Conservation (phyloP, 495 filamentous ascomycete species). For the Xylaria venustula region DNA sequence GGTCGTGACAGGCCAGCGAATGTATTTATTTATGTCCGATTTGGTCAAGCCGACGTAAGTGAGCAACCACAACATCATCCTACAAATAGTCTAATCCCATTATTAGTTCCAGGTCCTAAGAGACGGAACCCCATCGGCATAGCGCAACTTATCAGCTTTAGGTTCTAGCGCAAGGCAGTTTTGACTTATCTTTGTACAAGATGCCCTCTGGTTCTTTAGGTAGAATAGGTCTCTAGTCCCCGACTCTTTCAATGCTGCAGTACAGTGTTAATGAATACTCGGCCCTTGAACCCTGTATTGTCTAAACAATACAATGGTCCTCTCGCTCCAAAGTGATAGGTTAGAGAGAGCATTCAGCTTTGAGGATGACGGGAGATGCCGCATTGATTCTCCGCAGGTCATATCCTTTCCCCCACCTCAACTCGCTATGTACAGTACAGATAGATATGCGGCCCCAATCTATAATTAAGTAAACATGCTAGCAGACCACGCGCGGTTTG, state of each 20-base stretch:
- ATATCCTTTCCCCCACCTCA: too few species aligned
- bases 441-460: too few species aligned
- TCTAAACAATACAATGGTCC: too few species aligned
- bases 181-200: background rate
- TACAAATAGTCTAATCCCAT: too few species aligned
- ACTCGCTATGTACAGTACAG: too few species aligned
- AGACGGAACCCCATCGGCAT: background rate
- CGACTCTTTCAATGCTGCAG: too few species aligned
- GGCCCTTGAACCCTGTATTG: too few species aligned
- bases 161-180: background rate
- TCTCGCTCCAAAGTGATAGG: too few species aligned
- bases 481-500: background rate
- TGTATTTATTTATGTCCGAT: background rate
- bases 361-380: too few species aligned
- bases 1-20: background rate
- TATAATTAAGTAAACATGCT: background rate
- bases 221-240: background rate
- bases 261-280: too few species aligned
- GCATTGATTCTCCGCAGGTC: too few species aligned
- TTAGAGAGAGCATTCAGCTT: too few species aligned
- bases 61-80: background rate
- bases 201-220: background rate
- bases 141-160: background rate
- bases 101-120: background rate
- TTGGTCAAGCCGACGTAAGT: background rate